These are phyloP conservation scores for Acanthamoeba castellanii DNA, from an alignment of 208 protist species.

Conservation along the genomic window DNA sequence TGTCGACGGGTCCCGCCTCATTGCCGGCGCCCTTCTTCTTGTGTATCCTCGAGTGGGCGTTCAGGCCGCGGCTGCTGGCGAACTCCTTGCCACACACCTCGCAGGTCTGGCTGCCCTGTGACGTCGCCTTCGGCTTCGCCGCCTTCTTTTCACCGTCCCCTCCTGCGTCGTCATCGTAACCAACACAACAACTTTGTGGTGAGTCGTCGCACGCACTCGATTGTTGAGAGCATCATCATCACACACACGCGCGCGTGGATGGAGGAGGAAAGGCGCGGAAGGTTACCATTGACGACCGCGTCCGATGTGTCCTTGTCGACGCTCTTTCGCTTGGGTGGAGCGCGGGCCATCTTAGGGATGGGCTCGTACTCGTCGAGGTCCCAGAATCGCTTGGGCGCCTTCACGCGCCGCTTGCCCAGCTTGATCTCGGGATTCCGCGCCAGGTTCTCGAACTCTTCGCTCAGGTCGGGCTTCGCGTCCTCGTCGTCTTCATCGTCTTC, in stretches of 20 bases:
- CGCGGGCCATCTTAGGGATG: slow-evolving; percentile 24
- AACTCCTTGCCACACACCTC: slow-evolving; percentile 34
- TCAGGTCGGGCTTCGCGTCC: slow-evolving; percentile 43
- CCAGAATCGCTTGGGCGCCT: slow-evolving; percentile 62
- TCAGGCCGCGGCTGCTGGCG: slow-evolving; percentile 16
- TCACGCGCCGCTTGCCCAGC: slow-evolving; percentile 53
- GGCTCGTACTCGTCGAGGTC: slow-evolving; percentile 60
- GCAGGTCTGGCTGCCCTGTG: background rate
- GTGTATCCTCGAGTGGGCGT: slow-evolving; percentile 25
- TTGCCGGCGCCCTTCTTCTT: background rate
- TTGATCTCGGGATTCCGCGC: slow-evolving; percentile 47
- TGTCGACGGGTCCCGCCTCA: background rate
- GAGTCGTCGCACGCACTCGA: no score
- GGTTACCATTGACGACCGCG: background rate
- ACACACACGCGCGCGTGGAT: background rate
- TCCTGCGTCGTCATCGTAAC: background rate
- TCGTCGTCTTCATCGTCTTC: background rate
- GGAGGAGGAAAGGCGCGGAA: background rate
- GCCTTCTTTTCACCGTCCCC: background rate
- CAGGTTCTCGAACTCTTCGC: slow-evolving; percentile 55
- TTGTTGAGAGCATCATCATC: no score
- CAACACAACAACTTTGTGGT: no score
- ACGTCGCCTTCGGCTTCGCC: background rate
- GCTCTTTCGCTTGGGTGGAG: slow-evolving; percentile 25
- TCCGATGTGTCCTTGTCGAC: background rate